Percentiles rank a stretch among this genome's conserved stretches.
phyloP scores from a whole-genome alignment of 2,329 filamentous ascomycete genomes.

The Xylariaceae sp. region DNA sequence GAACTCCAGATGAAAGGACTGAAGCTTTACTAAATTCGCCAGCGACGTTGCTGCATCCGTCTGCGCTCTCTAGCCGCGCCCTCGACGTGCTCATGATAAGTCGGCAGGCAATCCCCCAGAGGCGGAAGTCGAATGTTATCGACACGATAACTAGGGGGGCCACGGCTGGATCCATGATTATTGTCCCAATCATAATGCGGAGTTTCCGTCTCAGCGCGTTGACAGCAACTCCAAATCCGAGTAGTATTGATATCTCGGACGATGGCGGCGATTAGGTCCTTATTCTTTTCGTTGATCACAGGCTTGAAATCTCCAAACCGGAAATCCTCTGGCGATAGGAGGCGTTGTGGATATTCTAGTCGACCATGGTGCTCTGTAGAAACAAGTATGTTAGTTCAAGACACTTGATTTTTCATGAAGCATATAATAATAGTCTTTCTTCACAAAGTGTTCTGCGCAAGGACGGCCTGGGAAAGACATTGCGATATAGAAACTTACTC shows the following conservation, averaged over 20 bases:
- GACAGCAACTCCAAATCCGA: conserved; percentile 7
- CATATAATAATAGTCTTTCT: too few relatives aligned
- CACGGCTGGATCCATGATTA: not conserved
- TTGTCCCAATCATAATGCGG: not conserved
- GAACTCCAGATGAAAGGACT: not conserved
- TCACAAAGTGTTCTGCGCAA: too few relatives aligned
- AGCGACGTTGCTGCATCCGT: not conserved
- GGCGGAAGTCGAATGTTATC: not conserved
- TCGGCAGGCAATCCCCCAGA: not conserved
- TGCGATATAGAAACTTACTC: conserved; percentile 1
- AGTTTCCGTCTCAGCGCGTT: not conserved
- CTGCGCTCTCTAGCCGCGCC: not conserved
- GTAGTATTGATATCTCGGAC: too few relatives aligned
- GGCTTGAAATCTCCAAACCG: not conserved
- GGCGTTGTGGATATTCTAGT: not conserved
- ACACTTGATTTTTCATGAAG: too few relatives aligned
- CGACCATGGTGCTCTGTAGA: conserved; percentile 1
- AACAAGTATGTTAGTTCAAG: too few relatives aligned
- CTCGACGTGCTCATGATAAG: conserved; percentile 1
- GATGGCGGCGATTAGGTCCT: not conserved
- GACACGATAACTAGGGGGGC: not conserved
- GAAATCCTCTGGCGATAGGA: not conserved
- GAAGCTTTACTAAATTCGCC: not conserved
- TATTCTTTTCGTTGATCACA: not conserved
- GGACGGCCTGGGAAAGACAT: too few relatives aligned